Evolutionary conservation across 140 eudicot genomes (phyloP).

Genomic region (Ambrosia hybrid): DNA sequence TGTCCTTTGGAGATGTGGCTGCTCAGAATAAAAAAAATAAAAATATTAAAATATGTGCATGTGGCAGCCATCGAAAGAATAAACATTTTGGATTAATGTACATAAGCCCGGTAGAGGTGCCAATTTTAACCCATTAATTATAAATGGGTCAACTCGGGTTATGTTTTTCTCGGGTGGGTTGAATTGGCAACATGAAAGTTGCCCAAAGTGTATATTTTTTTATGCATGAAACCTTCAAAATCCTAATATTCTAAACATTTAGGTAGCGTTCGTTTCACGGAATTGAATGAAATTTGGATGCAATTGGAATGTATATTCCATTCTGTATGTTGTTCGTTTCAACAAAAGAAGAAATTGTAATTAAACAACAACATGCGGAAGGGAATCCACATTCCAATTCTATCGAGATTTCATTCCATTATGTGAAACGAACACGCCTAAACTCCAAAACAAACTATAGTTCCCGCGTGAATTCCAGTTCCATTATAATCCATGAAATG

Average conservation of each 20-base stretch:
- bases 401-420: no score
- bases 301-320: no score
- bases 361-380: no score
- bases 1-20: constrained; percentile 98
- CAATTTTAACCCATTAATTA: neutral
- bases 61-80: neutral
- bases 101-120: neutral
- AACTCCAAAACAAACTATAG: no score
- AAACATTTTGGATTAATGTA: neutral
- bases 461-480: no score
- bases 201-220: neutral
- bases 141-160: neutral
- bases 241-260: neutral
- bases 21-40: constrained; percentile 26
- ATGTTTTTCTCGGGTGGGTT: neutral
- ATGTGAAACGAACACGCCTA: no score
- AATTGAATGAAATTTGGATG: no score
- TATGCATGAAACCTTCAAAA: neutral
- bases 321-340: no score
- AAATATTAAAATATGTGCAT: constrained; percentile 13
- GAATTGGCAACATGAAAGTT: neutral
- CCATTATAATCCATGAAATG: no score
- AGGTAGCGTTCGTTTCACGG: no score
- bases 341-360: no score
- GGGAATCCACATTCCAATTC: no score